Base-by-base conservation (phyloP, 1,284 basidiomycete species). In the Exobasidium rhododendri region DNA sequence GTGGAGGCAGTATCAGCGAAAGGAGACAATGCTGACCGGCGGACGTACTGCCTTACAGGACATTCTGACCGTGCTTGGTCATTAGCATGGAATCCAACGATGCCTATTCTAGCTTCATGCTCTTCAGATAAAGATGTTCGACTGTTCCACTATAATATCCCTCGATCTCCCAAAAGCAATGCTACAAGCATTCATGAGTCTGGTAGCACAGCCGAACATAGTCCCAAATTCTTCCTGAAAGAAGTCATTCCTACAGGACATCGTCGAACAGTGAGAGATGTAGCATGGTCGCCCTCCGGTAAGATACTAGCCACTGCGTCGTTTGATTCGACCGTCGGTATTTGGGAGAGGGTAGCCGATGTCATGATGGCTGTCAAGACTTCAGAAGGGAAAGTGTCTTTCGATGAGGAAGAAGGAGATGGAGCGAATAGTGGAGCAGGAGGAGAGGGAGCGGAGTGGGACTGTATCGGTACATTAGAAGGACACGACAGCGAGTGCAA, bases 401-500 rank as follows among this genome's bases (percentile, higher is more conserved):
- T 47, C 6, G 46, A 47, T 24, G 32, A 3, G 6, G 32, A 40
- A 2, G 35, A 30, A 31, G 10, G 26, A 60, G 50, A 56, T 56
- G 14, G 45, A 45, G 26, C 22, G 2, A 47, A 43, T 13, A 24
- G 30, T 31, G 57, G 46, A 29, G 22, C 29, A 1, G n/a, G 4
- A 7, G 29, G 26, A 29, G 29, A 32, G 6, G 35, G 11, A 14
- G 22, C 70, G 26, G 76, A 76, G 32, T 79, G 92, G 90, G 91
- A 94, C 73, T 94, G 92, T 78, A 85, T 89, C 61, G 88, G 88
- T 56, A 86, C 90, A 49, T 81, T 97, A 32, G 94, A 97, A 78
- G 96, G 96, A 0, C 96, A 98, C 78, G 96, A 98, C 80, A 94
- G 89, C 55, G 96, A 99, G 80, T 97, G 94, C 83, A 99, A 99